Conservation (phyloP, 768 basidiomycete genomes). For the Zangia roseola region DNA sequence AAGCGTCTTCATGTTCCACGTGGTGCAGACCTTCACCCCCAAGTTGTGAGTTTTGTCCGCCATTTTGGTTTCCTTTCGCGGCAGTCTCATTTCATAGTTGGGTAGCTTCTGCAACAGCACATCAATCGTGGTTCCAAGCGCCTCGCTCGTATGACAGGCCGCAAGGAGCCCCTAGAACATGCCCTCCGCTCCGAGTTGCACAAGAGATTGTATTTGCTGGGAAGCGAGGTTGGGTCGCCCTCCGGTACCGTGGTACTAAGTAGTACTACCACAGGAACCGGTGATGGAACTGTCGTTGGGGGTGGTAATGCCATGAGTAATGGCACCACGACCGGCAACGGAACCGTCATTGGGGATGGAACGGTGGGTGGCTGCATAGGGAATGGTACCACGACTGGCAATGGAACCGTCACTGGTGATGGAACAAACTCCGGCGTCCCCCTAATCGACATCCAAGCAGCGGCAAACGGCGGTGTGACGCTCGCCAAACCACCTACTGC, state of each 20-base stretch:
- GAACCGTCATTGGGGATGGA: slow-evolving; percentile 7
- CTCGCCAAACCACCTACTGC: slow-evolving; percentile 40
- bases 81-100: not conserved
- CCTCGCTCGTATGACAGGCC: slow-evolving; percentile 67
- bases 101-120: slow-evolving; percentile 64
- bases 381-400: not conserved
- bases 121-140: slow-evolving; percentile 65
- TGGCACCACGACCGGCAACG: not conserved
- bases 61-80: not conserved
- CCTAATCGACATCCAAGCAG: slow-evolving; percentile 37
- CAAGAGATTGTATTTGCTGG: slow-evolving; percentile 41
- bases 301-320: not conserved
- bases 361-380: not conserved
- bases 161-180: slow-evolving; percentile 45
- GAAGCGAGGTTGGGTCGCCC: slow-evolving; percentile 22
- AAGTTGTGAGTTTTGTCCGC: slow-evolving; percentile 36
- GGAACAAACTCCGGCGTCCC: slow-evolving; percentile 33
- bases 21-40: slow-evolving; percentile 38
- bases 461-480: slow-evolving; percentile 39
- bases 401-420: slow-evolving; percentile 9
- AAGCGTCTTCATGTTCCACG: slow-evolving; percentile 33
- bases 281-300: slow-evolving; percentile 10
- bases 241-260: slow-evolving; percentile 5
- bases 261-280: slow-evolving; percentile 5
- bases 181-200: slow-evolving; percentile 46